Percentiles rank a stretch among this genome's conserved stretches.
phyloP scores from a whole-genome alignment of 106 monocot genomes.

The Chionographis japonica region DNA sequence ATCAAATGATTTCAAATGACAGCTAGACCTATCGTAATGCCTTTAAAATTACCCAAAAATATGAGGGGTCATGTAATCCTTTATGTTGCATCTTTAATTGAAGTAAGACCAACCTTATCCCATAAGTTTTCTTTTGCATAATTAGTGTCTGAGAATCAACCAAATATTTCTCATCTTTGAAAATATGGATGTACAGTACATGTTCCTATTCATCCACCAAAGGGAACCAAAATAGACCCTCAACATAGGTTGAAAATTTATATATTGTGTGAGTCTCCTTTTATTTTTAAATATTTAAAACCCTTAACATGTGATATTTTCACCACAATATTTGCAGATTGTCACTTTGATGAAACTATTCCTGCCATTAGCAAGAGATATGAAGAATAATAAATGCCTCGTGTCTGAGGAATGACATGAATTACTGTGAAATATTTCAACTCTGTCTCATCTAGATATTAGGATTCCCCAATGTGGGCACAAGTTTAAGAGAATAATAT shows the following conservation, averaged over 20 bases:
- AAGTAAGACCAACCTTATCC: no score
- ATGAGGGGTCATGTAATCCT: no score
- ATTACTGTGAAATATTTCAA: neutral
- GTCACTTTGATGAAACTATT: constrained; percentile 5
- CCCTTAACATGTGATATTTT: neutral
- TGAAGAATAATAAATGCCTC: neutral
- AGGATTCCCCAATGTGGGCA: neutral
- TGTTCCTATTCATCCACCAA: no score
- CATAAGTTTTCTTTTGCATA: no score
- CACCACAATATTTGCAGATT: neutral
- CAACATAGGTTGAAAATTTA: neutral
- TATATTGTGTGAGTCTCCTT: neutral
- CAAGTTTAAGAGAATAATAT: neutral
- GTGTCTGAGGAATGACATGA: neutral
- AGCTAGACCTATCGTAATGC: no score
- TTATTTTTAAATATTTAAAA: neutral
- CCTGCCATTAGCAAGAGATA: neutral
- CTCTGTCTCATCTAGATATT: neutral
- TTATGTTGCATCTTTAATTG: no score
- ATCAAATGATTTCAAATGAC: no score
- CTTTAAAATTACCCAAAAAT: no score
- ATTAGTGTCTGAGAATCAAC: no score
- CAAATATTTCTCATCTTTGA: no score
- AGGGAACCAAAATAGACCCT: no score
- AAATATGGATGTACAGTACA: no score